These are phyloP conservation scores for Boletus barrowsii DNA, from an alignment of 768 basidiomycete genomes.

Conservation along the genomic window DNA sequence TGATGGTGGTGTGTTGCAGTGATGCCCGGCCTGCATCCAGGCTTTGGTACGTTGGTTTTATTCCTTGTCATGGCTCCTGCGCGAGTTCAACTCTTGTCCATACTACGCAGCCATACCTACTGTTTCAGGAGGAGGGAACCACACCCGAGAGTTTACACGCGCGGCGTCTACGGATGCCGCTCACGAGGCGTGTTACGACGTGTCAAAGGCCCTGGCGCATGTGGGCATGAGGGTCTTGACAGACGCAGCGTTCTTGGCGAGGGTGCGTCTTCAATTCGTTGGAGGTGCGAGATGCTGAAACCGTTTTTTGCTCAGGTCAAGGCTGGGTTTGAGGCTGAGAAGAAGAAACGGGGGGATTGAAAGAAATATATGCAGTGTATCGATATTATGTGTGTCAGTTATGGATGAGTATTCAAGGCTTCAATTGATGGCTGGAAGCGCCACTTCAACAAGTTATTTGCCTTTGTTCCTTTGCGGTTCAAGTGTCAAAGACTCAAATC, in stretches of 20 bases:
- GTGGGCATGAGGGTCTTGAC: slow-evolving; percentile 64
- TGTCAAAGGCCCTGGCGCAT: slow-evolving; percentile 69
- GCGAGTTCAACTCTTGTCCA: not conserved
- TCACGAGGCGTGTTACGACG: slow-evolving; percentile 61
- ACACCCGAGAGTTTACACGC: slow-evolving; percentile 61
- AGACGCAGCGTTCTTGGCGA: slow-evolving; percentile 57
- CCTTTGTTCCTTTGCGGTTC: too few relatives aligned
- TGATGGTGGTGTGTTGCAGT: slow-evolving; percentile 25
- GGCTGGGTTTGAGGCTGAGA: slow-evolving; percentile 45
- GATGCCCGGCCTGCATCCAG: slow-evolving; percentile 68
- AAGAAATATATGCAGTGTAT: too few relatives aligned
- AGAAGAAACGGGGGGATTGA: slow-evolving; percentile 11
- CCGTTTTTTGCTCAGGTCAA: slow-evolving; percentile 36
- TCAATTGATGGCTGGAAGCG: too few relatives aligned
- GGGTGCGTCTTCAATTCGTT: slow-evolving; percentile 38
- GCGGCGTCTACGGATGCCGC: slow-evolving; percentile 58
- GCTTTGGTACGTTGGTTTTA: slow-evolving; percentile 37
- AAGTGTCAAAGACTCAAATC: too few relatives aligned
- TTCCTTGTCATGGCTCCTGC: not conserved
- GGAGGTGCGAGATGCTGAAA: not conserved
- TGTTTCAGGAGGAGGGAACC: slow-evolving; percentile 66
- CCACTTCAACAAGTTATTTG: too few relatives aligned
- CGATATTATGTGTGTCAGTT: too few relatives aligned
- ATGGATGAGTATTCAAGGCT: too few relatives aligned
- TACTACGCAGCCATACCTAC: slow-evolving; percentile 73